Evolutionary conservation across 257 asterid genomes (phyloP).

Genomic region (Nyctanthes arbortristis): DNA sequence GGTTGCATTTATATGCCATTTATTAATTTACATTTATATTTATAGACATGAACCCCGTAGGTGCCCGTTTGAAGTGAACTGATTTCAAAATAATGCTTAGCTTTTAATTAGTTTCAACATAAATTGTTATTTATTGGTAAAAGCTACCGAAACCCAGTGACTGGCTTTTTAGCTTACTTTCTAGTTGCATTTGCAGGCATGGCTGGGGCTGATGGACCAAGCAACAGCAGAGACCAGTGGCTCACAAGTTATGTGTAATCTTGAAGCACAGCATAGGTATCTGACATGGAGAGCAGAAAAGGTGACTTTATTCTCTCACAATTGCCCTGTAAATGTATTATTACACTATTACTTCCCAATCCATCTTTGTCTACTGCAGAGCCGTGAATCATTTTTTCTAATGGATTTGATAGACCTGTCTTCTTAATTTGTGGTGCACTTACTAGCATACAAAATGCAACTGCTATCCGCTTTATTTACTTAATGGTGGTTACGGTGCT

Average conservation of each 20-base stretch:
- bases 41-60: no score
- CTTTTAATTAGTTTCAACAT: no score
- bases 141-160: no score
- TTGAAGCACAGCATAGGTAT: conserved; percentile 74
- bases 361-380: background rate
- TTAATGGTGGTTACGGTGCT: background rate
- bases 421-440: background rate
- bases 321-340: background rate
- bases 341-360: no score
- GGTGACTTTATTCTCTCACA: conserved; percentile 19
- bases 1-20: no score
- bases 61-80: conserved; percentile 13
- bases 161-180: no score
- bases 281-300: conserved; percentile 92
- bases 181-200: conserved; percentile 46
- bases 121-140: no score
- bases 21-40: no score
- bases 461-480: background rate
- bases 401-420: conserved; percentile 12
- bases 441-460: background rate
- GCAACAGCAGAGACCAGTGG: conserved; percentile 49
- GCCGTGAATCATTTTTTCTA: background rate
- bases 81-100: no score
- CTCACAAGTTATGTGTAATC: conserved; percentile 46
- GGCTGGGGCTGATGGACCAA: conserved; percentile 71